Conservation (phyloP, 2,329 filamentous ascomycete genomes). For the Coniochaeta ligniaria region DNA sequence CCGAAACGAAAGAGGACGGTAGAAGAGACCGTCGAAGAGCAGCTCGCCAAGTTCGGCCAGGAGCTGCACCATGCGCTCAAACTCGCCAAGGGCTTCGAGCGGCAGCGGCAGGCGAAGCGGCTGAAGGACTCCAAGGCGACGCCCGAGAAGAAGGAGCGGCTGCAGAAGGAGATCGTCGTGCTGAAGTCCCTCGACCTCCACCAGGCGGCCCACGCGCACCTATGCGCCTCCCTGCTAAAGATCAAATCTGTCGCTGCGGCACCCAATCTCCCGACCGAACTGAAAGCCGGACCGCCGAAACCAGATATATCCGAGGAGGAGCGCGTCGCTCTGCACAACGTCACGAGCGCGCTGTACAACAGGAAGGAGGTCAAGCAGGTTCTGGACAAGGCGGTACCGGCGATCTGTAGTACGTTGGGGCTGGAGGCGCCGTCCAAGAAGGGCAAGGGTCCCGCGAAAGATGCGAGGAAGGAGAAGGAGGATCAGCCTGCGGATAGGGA, state of each 20-base stretch:
- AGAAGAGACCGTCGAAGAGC: conserved; percentile 37
- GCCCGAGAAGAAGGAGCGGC: conserved; percentile 44
- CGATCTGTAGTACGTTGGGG: conserved; percentile 40
- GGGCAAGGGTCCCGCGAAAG: conserved; percentile 23
- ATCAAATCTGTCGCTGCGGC: conserved; percentile 45
- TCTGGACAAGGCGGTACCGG: conserved; percentile 39
- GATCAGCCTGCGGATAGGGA: conserved; percentile 18
- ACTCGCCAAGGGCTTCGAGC: conserved; percentile 66
- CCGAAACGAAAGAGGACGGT: conserved; percentile 49
- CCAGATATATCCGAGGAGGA: conserved; percentile 46
- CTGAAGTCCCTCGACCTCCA: conserved; percentile 54
- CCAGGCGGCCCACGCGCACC: conserved; percentile 48
- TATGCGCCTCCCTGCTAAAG: conserved; percentile 46
- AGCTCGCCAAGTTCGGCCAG: conserved; percentile 48
- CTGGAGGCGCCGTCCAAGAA: conserved; percentile 39
- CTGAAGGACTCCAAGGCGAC: conserved; percentile 38
- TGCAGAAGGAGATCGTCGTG: conserved; percentile 54
- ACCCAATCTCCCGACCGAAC: conserved; percentile 39
- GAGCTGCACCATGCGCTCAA: conserved; percentile 63
- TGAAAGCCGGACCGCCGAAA: conserved; percentile 39
- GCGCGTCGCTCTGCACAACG: conserved; percentile 45
- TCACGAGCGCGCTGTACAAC: conserved; percentile 51
- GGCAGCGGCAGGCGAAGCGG: conserved; percentile 64
- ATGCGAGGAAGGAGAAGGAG: conserved; percentile 22
- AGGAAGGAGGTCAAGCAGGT: conserved; percentile 41